Conservation (phyloP, 1,284 basidiomycete species). For the Melampsora americana region DNA sequence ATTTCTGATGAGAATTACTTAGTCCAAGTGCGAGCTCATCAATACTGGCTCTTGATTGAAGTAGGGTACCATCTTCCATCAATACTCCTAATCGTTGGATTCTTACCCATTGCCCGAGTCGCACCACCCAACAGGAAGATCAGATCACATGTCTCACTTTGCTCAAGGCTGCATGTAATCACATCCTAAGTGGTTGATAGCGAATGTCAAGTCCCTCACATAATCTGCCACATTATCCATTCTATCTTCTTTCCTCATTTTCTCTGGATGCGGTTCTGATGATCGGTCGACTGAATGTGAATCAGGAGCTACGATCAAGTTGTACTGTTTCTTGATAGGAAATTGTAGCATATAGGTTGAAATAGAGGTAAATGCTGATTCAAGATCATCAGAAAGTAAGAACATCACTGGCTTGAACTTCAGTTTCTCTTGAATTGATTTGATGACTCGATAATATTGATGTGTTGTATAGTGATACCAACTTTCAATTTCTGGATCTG, state of each 20-base stretch:
- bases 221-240: neutral
- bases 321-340: slow-evolving; percentile 1
- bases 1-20: neutral
- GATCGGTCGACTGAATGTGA: neutral
- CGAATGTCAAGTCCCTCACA: neutral
- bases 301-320: slow-evolving; percentile 9
- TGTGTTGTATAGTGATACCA: neutral
- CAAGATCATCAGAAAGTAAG: slow-evolving; percentile 2
- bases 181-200: neutral
- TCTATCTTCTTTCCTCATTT: neutral
- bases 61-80: slow-evolving; percentile 1
- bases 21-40: neutral
- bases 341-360: slow-evolving; percentile 5
- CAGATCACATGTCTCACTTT: neutral
- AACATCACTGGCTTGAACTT: neutral
- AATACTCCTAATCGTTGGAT: neutral
- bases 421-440: neutral
- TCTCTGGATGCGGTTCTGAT: too few relatives aligned
- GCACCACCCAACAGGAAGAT: neutral
- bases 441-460: neutral
- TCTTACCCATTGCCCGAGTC: neutral
- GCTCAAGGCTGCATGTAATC: neutral
- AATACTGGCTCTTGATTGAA: neutral
- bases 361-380: neutral
- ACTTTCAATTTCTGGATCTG: neutral